Evolutionary conservation across 345 rosid genomes (phyloP).

Genomic region (Lepidium sativum): DNA sequence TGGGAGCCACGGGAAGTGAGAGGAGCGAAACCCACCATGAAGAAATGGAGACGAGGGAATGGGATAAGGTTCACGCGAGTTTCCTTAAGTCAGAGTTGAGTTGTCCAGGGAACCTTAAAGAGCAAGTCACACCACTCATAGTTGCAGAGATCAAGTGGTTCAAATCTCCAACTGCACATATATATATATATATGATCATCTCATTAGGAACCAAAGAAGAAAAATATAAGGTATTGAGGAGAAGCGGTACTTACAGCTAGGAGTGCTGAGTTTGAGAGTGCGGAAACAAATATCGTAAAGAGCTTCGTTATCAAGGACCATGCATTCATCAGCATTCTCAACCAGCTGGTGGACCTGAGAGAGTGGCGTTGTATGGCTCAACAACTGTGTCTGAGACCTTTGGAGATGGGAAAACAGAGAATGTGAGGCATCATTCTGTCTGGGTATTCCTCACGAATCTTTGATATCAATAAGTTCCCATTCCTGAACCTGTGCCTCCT

Average conservation of each 20-base stretch:
- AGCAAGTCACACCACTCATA: slow-evolving; percentile 97
- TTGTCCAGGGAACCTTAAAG: slow-evolving; percentile 94
- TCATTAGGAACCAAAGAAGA: neutral
- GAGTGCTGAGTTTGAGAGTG: slow-evolving; percentile 91
- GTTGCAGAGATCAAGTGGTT: slow-evolving; percentile 93
- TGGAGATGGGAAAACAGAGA: slow-evolving; percentile 97
- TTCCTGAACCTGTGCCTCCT: slow-evolving; percentile 97
- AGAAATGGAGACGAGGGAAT: slow-evolving; percentile 97
- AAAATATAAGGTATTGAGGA: neutral
- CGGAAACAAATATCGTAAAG: slow-evolving; percentile 98
- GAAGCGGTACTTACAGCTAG: slow-evolving; percentile 63
- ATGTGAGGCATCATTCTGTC: slow-evolving; percentile 97
- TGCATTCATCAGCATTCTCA: slow-evolving; percentile 94
- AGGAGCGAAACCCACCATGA: slow-evolving; percentile 93
- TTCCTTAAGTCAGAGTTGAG: slow-evolving; percentile 91
- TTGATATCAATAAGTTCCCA: slow-evolving; percentile 93
- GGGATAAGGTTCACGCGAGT: slow-evolving; percentile 95
- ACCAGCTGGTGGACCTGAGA: slow-evolving; percentile 96
- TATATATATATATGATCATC: neutral
- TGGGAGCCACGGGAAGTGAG: slow-evolving; percentile 63
- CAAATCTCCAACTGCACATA: slow-evolving; percentile 88
- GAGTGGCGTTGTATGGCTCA: slow-evolving; percentile 96
- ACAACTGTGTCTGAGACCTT: slow-evolving; percentile 99
- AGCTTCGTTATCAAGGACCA: slow-evolving; percentile 97
- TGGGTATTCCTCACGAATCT: slow-evolving; percentile 94